A percentile compares a stretch with the other conserved stretches of the same genome.
phyloP scores from a whole-genome alignment of 2,329 filamentous ascomycete genomes.

The Diaporthe aspalathi region DNA sequence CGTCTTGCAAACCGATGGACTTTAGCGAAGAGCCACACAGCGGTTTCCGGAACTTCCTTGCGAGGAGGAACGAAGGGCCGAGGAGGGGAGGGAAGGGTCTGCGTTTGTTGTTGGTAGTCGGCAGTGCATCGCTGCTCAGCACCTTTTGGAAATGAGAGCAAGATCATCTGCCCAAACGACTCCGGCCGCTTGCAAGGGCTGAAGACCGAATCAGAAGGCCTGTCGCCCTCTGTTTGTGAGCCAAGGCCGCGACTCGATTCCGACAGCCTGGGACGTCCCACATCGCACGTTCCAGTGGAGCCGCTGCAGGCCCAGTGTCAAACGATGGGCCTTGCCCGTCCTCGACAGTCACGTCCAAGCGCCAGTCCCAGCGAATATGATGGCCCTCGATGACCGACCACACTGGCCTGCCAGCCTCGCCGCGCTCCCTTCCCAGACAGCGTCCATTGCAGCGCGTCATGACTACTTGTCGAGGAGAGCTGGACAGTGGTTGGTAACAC shows the following conservation, averaged over 20 bases:
- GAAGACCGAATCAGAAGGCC: background rate
- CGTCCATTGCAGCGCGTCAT: background rate
- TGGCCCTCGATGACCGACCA: slow-evolving; percentile 2
- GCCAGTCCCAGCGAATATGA: background rate
- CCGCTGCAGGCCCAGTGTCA: slow-evolving; percentile 27
- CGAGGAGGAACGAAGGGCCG: background rate
- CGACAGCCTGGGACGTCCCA: slow-evolving; percentile 36
- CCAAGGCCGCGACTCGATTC: slow-evolving; percentile 30
- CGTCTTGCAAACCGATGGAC: background rate
- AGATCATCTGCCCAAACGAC: background rate
- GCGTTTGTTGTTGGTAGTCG: background rate
- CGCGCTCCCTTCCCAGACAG: background rate
- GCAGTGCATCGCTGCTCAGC: background rate
- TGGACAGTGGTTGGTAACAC: slow-evolving; percentile 24
- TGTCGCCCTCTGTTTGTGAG: slow-evolving; percentile 18
- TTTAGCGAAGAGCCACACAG: slow-evolving; percentile 15
- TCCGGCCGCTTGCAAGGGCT: background rate
- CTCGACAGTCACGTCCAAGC: slow-evolving; percentile 15
- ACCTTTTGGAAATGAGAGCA: background rate
- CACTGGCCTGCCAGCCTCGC: background rate
- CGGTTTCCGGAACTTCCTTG: background rate
- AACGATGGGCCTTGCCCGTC: slow-evolving; percentile 9
- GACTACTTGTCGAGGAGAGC: background rate
- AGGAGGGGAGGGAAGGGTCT: background rate
- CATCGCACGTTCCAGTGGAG: slow-evolving; percentile 24